A percentile compares a stretch with the other conserved stretches of the same genome.
phyloP scores from a whole-genome alignment of 1,284 basidiomycete species.

The Fomitopsis schrenkii region DNA sequence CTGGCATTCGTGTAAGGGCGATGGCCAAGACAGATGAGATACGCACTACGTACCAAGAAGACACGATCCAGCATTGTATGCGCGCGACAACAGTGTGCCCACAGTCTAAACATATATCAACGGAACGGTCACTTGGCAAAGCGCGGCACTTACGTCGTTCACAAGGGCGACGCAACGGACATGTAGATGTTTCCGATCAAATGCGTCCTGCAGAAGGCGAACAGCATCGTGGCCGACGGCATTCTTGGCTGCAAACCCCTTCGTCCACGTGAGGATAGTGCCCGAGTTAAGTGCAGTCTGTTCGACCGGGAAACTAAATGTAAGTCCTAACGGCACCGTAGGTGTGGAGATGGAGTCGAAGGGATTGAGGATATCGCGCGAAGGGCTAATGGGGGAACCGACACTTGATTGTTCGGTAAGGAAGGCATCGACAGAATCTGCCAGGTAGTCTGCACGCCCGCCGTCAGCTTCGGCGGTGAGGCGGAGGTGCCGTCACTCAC shows the following conservation, averaged over 20 bases:
- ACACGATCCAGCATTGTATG: constrained; percentile 88
- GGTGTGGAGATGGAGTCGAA: constrained; percentile 11
- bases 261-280: constrained; percentile 95
- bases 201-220: constrained; percentile 87
- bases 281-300: constrained; percentile 91
- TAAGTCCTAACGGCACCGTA: constrained; percentile 78
- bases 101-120: constrained; percentile 64
- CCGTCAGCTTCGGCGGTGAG: neutral
- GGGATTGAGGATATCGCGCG: constrained; percentile 15
- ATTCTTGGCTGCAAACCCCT: constrained; percentile 89
- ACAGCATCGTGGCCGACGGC: constrained; percentile 94
- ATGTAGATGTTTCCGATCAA: constrained; percentile 91
- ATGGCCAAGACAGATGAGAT: neutral
- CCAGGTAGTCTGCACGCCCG: constrained; percentile 78
- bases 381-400: constrained; percentile 31
- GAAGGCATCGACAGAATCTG: constrained; percentile 93
- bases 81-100: constrained; percentile 88
- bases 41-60: constrained; percentile 53
- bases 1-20: constrained; percentile 13
- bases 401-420: constrained; percentile 54
- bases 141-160: constrained; percentile 73
- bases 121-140: neutral
- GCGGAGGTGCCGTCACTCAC: constrained; percentile 38
- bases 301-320: constrained; percentile 97
- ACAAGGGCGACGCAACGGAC: constrained; percentile 94